phyloP scores from a whole-genome alignment of 176 grass and related monocot species.

The Hordeum marinum region DNA sequence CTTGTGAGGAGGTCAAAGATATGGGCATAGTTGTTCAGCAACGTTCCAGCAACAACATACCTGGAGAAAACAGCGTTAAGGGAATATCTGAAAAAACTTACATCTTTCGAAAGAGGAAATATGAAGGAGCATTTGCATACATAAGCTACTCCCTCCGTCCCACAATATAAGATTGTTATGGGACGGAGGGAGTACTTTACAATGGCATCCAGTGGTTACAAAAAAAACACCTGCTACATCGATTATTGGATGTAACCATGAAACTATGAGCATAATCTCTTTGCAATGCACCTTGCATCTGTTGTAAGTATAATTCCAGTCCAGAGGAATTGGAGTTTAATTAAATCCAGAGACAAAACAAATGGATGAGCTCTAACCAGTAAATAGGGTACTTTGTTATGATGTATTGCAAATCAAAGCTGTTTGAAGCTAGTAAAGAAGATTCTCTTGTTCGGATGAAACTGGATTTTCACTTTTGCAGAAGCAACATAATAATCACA shows the following conservation, averaged over 20 bases:
- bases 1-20: slow-evolving; percentile 98
- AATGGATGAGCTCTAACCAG: background rate
- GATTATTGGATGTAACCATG: background rate
- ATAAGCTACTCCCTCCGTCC: background rate
- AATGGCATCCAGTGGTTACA: background rate
- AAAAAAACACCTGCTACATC: background rate
- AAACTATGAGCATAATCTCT: background rate
- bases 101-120: background rate
- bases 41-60: slow-evolving; percentile 81
- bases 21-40: slow-evolving; percentile 97
- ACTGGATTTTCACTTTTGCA: background rate
- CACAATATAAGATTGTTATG: too few relatives aligned
- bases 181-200: background rate
- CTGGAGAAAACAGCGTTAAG: slow-evolving; percentile 34
- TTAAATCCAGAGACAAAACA: slow-evolving; percentile 9
- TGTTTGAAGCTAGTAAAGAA: background rate
- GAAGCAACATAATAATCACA: slow-evolving; percentile 12
- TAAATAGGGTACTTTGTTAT: background rate
- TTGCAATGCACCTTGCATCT: background rate
- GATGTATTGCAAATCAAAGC: background rate
- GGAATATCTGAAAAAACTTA: background rate
- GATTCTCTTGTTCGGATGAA: background rate
- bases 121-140: background rate
- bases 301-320: background rate
- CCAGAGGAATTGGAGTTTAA: background rate